These are phyloP conservation scores for Tolypocladium amazonense DNA, from an alignment of 2,329 filamentous ascomycete species.

Conservation along the genomic window DNA sequence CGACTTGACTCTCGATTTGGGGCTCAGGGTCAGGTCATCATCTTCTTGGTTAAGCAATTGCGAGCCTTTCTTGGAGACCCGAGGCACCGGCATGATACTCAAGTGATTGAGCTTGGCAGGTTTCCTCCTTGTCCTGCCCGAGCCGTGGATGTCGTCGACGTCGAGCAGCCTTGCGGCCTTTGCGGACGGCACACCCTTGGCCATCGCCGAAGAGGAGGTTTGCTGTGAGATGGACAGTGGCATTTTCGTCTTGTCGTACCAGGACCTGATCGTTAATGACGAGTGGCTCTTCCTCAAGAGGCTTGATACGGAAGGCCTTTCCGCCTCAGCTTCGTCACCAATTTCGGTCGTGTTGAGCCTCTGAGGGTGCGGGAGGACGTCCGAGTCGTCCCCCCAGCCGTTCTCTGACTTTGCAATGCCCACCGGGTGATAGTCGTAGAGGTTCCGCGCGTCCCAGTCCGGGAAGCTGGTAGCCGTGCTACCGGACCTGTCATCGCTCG, in stretches of 20 bases:
- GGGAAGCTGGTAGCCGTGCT: constrained; percentile 23
- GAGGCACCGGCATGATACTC: constrained; percentile 25
- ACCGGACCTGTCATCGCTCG: constrained; percentile 32
- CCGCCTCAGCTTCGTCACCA: constrained; percentile 9
- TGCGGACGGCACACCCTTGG: constrained; percentile 36
- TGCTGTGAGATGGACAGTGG: constrained; percentile 48
- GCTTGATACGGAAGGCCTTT: constrained; percentile 30
- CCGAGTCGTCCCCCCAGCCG: constrained; percentile 36
- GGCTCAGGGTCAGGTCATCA: constrained; percentile 17
- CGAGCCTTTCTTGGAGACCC: constrained; percentile 15
- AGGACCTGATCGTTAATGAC: constrained; percentile 43
- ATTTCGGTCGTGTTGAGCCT: constrained; percentile 6
- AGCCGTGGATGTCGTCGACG: constrained; percentile 22
- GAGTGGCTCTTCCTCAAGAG: constrained; percentile 36
- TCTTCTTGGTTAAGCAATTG: not conserved
- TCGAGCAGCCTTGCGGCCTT: constrained; percentile 37
- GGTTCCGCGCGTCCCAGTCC: constrained; percentile 4
- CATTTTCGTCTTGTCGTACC: constrained; percentile 46
- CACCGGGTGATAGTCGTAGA: constrained; percentile 11
- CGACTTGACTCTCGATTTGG: constrained; percentile 28
- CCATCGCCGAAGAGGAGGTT: constrained; percentile 47
- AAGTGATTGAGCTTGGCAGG: constrained; percentile 40
- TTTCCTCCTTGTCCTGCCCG: constrained; percentile 25
- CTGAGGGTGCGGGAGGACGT: constrained; percentile 26
- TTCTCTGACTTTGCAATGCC: constrained; percentile 8